Conservation (phyloP, 2,329 filamentous ascomycete species). For the Aspergillus floridensis region DNA sequence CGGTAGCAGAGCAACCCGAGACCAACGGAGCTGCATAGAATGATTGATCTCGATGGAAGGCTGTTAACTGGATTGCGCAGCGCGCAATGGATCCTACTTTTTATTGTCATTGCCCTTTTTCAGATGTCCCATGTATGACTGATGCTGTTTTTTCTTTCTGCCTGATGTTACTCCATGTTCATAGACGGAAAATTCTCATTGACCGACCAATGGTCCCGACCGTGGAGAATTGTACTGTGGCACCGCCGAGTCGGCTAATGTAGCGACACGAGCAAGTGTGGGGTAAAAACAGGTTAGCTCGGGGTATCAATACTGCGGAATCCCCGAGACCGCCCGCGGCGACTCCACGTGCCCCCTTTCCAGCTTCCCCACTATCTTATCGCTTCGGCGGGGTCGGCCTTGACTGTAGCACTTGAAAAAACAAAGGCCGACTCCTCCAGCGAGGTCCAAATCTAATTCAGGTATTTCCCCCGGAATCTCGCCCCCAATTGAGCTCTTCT, state of each 20-base stretch:
- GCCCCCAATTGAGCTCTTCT: too few species aligned
- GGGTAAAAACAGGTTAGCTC: conserved; percentile 23
- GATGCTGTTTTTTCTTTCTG: conserved; percentile 3
- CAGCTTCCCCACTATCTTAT: not conserved
- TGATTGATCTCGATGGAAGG: not conserved
- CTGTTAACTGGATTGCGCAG: conserved; percentile 1
- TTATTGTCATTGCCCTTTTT: conserved; percentile 1
- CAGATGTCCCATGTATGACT: conserved; percentile 6
- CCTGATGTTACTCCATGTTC: not conserved
- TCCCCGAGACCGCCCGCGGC: conserved; percentile 15
- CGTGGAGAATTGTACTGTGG: conserved; percentile 1
- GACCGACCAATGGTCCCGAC: conserved; percentile 1
- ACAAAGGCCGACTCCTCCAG: not conserved
- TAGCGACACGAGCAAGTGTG: conserved; percentile 11
- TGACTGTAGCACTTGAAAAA: not conserved
- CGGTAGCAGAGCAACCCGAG: conserved; percentile 24
- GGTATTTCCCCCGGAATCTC: not conserved
- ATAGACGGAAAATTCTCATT: conserved; percentile 1
- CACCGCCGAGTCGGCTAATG: not conserved
- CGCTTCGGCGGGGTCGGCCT: not conserved
- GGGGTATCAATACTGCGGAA: conserved; percentile 33
- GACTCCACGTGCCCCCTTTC: conserved; percentile 4
- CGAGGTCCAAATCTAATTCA: not conserved
- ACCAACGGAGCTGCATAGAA: conserved; percentile 19
- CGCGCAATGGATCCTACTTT: conserved; percentile 7